Evolutionary conservation across 441 rosid genomes (phyloP).

Genomic region (Eutrema salsugineum): DNA sequence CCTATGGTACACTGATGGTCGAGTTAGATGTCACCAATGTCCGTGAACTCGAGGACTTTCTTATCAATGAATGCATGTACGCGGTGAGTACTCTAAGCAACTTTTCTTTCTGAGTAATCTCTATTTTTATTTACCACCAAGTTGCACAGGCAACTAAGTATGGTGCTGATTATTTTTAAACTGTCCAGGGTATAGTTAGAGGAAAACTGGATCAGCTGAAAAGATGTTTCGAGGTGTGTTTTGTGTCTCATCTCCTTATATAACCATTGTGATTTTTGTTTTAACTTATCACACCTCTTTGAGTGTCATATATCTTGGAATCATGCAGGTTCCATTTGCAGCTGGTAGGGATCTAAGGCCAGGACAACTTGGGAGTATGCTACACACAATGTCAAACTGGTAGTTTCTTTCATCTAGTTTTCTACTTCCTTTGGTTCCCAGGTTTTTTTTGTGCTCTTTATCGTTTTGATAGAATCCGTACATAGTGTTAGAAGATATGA

Average conservation of each 20-base stretch:
- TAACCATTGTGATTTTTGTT: conserved; percentile 14
- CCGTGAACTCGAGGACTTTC: conserved; percentile 98
- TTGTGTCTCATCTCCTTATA: neutral
- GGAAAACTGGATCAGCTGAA: conserved; percentile 96
- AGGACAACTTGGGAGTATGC: conserved; percentile 84
- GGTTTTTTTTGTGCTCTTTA: neutral
- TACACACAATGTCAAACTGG: conserved; percentile 90
- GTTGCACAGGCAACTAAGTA: neutral
- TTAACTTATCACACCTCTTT: neutral
- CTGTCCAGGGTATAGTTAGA: conserved; percentile 83
- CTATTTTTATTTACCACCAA: neutral
- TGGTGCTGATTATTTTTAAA: neutral
- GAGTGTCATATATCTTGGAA: neutral
- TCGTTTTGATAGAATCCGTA: neutral
- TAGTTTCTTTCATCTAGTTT: conserved; percentile 27
- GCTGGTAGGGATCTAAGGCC: conserved; percentile 98
- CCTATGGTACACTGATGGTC: conserved; percentile 83
- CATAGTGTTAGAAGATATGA: neutral
- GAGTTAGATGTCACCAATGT: conserved; percentile 91
- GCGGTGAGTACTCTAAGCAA: conserved; percentile 51
- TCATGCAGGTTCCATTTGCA: conserved; percentile 82
- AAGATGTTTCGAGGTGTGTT: conserved; percentile 91
- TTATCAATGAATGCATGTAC: conserved; percentile 98
- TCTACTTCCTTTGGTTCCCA: neutral
- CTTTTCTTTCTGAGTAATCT: neutral